A percentile compares a stretch with the other conserved stretches of the same genome.
Evolutionary conservation across 768 basidiomycete genomes (phyloP).

Genomic region (Tulasnella sp.): DNA sequence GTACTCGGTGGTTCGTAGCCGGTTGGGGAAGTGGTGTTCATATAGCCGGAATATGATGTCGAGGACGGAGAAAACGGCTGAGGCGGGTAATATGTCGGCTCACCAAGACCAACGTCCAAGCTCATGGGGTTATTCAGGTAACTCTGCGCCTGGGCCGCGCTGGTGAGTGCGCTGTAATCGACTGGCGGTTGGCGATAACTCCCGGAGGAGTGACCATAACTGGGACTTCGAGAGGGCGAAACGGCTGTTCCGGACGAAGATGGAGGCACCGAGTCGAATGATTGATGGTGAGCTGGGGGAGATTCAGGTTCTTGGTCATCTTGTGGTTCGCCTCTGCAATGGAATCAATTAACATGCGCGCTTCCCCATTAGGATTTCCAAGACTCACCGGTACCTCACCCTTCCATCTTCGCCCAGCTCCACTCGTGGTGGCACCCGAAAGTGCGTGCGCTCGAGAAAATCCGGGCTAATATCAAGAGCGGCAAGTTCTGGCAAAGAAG

Average conservation of each 20-base stretch:
- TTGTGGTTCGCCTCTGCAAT: conserved; percentile 4
- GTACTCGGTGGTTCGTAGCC: too few species aligned
- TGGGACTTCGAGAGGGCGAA: too few species aligned
- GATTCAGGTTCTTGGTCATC: conserved; percentile 4
- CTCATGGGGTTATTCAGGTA: neutral
- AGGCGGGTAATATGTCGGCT: neutral
- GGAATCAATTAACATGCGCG: neutral
- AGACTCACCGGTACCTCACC: conserved; percentile 43
- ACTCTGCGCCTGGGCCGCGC: neutral
- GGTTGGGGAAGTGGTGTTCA: too few species aligned
- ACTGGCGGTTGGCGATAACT: neutral
- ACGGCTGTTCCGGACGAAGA: neutral
- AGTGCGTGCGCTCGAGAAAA: conserved; percentile 82
- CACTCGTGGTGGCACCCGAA: conserved; percentile 79
- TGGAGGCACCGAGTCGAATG: neutral
- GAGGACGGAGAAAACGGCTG: too few species aligned
- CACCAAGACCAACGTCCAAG: neutral
- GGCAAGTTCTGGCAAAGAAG: conserved; percentile 74
- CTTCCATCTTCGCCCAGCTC: conserved; percentile 75
- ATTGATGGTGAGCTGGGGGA: neutral
- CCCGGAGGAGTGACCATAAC: too few species aligned
- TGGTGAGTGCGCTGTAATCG: neutral
- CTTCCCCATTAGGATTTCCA: neutral
- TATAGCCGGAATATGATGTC: too few species aligned
- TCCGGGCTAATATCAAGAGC: conserved; percentile 75